Evolutionary conservation across 2,329 filamentous ascomycete species (phyloP).

Genomic region (Corinectria fuckeliana): DNA sequence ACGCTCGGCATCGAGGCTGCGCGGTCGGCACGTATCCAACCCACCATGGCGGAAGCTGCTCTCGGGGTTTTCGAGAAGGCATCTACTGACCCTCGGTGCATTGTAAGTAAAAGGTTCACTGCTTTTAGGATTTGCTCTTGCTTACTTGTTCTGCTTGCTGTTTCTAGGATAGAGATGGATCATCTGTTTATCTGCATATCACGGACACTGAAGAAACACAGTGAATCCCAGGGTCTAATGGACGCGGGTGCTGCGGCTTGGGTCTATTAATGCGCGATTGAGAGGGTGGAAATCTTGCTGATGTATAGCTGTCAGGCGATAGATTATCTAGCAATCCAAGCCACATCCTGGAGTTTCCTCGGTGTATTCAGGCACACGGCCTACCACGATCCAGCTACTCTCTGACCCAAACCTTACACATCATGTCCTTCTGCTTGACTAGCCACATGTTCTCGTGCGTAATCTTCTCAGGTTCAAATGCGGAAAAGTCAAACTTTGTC

Average conservation of each 20-base stretch:
- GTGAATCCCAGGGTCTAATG: not conserved
- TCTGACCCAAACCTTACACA: too few species aligned
- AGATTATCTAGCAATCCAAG: too few species aligned
- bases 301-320: too few species aligned
- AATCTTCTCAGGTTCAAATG: not conserved
- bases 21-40: not conserved
- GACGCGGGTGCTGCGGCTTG: too few species aligned
- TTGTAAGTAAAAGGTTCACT: not conserved
- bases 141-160: not conserved
- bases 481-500: constrained; percentile 10
- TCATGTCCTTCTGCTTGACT: constrained; percentile 1
- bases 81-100: constrained; percentile 1
- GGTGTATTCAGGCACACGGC: too few species aligned
- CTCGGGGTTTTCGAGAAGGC: constrained; percentile 4
- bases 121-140: not conserved
- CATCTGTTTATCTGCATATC: constrained; percentile 11
- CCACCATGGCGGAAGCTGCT: constrained; percentile 9
- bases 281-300: too few species aligned
- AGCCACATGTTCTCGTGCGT: constrained; percentile 1
- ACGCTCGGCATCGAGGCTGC: constrained; percentile 9
- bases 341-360: too few species aligned
- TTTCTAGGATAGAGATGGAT: constrained; percentile 1
- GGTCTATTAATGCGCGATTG: not conserved
- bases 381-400: too few species aligned
- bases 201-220: not conserved